Percentiles rank a stretch among this genome's conserved stretches.
phyloP scores from a whole-genome alignment of 768 basidiomycete genomes.

The Lactifluus echinatus region DNA sequence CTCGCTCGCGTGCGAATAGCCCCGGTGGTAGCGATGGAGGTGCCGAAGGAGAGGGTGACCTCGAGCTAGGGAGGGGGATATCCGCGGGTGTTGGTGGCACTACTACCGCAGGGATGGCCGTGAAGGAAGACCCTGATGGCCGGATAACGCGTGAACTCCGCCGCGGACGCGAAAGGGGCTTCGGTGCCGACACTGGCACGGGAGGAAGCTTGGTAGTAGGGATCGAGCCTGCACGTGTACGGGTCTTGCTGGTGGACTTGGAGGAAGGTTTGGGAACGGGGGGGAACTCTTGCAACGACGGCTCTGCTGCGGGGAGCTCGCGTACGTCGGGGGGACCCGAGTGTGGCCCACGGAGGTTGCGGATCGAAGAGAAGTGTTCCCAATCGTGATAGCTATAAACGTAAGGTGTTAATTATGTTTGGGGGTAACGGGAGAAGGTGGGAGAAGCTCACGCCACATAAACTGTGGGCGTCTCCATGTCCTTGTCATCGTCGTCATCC shows the following conservation, averaged over 20 bases:
- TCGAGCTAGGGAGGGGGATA: conserved; percentile 31
- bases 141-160: conserved; percentile 7
- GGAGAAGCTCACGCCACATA: conserved; percentile 72
- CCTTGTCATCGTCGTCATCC: conserved; percentile 25
- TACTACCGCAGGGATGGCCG: background rate
- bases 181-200: conserved; percentile 14
- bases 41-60: conserved; percentile 28
- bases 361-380: conserved; percentile 94
- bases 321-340: conserved; percentile 57
- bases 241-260: conserved; percentile 24
- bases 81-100: conserved; percentile 27
- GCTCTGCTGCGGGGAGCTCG: conserved; percentile 38
- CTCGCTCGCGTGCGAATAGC: conserved; percentile 24
- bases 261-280: conserved; percentile 24
- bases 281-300: conserved; percentile 26
- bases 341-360: conserved; percentile 79
- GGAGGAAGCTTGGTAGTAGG: conserved; percentile 16
- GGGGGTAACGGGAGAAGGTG: conserved; percentile 14
- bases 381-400: conserved; percentile 73
- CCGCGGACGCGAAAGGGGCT: conserved; percentile 13
- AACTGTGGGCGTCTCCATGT: conserved; percentile 35
- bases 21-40: conserved; percentile 25
- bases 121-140: conserved; percentile 4
- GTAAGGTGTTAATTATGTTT: background rate
- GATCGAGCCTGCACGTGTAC: conserved; percentile 11